Evolutionary conservation across 1,284 basidiomycete species (phyloP).

Genomic region (Ganoderma lucidum): DNA sequence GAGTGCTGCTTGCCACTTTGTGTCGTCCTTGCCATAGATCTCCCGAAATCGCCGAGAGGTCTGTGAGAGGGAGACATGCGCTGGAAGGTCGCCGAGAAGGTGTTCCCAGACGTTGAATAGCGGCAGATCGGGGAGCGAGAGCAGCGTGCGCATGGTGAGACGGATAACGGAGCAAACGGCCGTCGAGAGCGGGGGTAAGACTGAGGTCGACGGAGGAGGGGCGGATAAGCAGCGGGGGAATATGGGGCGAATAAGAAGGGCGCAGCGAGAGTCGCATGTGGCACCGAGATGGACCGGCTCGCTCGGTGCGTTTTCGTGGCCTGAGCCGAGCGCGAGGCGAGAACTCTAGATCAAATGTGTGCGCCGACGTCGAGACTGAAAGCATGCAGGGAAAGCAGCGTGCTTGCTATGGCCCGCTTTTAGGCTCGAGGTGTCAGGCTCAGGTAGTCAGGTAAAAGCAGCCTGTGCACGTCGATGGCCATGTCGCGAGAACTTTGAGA

Average conservation of each 20-base stretch:
- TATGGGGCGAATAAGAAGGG: conserved; percentile 23
- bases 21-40: conserved; percentile 38
- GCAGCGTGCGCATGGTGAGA: conserved; percentile 21
- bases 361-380: conserved; percentile 6
- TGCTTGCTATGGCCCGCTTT: conserved; percentile 20
- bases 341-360: conserved; percentile 2
- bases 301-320: conserved; percentile 10
- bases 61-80: conserved; percentile 42
- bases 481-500: conserved; percentile 24
- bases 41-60: conserved; percentile 37
- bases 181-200: not conserved
- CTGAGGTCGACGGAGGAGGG: not conserved
- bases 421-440: conserved; percentile 10
- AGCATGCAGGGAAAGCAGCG: conserved; percentile 21
- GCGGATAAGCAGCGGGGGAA: conserved; percentile 19
- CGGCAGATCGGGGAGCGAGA: conserved; percentile 32
- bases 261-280: conserved; percentile 25
- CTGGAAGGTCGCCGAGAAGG: conserved; percentile 36
- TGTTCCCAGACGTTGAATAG: conserved; percentile 39
- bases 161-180: not conserved
- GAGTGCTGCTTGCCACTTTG: conserved; percentile 42
- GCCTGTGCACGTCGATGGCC: not conserved
- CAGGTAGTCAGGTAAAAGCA: conserved; percentile 1
- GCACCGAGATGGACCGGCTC: conserved; percentile 10
- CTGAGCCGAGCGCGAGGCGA: conserved; percentile 8